These are phyloP conservation scores for Penicilliopsis zonata DNA, from an alignment of 495 filamentous ascomycete genomes.

Conservation along the genomic window DNA sequence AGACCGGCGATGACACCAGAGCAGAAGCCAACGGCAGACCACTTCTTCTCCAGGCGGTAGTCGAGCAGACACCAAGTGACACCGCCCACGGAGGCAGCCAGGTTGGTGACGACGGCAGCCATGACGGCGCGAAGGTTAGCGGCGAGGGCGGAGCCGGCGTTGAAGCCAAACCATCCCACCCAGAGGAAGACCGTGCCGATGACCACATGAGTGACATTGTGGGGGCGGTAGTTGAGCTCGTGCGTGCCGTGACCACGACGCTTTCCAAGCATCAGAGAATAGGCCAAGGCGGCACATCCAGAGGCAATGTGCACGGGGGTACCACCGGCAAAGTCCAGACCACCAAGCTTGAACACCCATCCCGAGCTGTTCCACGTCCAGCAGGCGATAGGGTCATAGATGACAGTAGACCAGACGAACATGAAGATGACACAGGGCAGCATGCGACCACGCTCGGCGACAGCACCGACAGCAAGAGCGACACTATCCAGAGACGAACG, in stretches of 20 bases:
- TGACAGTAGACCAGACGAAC: conserved; percentile 89
- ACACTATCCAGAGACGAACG: conserved; percentile 37
- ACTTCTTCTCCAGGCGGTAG: conserved; percentile 88
- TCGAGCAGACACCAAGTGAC: conserved; percentile 94
- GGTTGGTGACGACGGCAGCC: conserved; percentile 45
- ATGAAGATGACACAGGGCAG: conserved; percentile 90
- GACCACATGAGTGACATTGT: conserved; percentile 96
- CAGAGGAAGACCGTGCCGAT: conserved; percentile 96
- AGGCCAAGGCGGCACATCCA: conserved; percentile 79
- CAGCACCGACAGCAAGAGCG: conserved; percentile 82
- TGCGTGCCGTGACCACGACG: conserved; percentile 73
- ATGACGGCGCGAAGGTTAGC: conserved; percentile 72
- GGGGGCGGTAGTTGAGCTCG: conserved; percentile 89
- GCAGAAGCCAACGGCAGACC: conserved; percentile 96
- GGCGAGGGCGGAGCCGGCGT: conserved; percentile 80
- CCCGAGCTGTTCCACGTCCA: conserved; percentile 94
- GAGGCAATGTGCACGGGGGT: conserved; percentile 95
- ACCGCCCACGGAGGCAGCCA: conserved; percentile 56
- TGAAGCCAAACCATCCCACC: conserved; percentile 99
- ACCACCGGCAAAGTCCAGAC: conserved; percentile 91
- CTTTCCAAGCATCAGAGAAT: conserved; percentile 74
- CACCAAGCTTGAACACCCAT: conserved; percentile 76
- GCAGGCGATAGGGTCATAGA: conserved; percentile 93
- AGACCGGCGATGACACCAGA: conserved; percentile 87
- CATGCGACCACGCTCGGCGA: conserved; percentile 90